Evolutionary conservation across 2,329 filamentous ascomycete genomes (phyloP), one percentile per base, ranked within the genome.

Genomic region (Trichoderma semiorbis): DNA sequence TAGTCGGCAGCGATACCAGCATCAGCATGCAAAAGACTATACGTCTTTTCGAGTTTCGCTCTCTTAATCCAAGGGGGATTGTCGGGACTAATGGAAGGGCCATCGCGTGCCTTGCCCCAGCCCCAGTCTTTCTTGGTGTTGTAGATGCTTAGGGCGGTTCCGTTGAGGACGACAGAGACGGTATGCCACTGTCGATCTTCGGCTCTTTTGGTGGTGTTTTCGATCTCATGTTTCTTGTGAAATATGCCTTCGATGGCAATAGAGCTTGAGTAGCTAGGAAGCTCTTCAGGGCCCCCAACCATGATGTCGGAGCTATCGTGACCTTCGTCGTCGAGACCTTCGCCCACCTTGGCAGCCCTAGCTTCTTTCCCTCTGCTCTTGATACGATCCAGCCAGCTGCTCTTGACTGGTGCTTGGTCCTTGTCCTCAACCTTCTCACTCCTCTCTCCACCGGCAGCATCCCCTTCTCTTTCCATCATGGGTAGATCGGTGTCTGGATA

Each of bases 1-100:
- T 92, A 91, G 79, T 94, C 92, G 18, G 89, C 87, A 11, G 92
- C 92, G 73, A 94, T 87, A 12, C 92, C 92, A 26, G 92, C 88
- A 79, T 94, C 92, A 26, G 92, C 92, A 78, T 94, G 90, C 74
- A 93, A 87, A 62, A 94, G 84, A 67, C 89, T 92, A 78, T 93
- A 94, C n/a, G 86, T 87, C 78, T 85, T 88, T 74, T 93, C 83
- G 47, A 93, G 80, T 70, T 84, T 84, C 24, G 87, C 88, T 73
- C 81, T 85, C 74, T 82, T 86, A 57, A 87, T 80, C 83, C 81
- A 91, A 53, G 81, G 84, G 32, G 83, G 87, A 75, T 82, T 84
- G 76, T 86, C 85, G 21, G 84, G 84, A 73, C 81, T 84, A 72
- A 86, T 81, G 21, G 83, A 83, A 3, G 85, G 84, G 1, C 85